These are phyloP conservation scores for Harringtonia aguacate DNA, from an alignment of 2,329 filamentous ascomycete genomes.

Conservation along the genomic window DNA sequence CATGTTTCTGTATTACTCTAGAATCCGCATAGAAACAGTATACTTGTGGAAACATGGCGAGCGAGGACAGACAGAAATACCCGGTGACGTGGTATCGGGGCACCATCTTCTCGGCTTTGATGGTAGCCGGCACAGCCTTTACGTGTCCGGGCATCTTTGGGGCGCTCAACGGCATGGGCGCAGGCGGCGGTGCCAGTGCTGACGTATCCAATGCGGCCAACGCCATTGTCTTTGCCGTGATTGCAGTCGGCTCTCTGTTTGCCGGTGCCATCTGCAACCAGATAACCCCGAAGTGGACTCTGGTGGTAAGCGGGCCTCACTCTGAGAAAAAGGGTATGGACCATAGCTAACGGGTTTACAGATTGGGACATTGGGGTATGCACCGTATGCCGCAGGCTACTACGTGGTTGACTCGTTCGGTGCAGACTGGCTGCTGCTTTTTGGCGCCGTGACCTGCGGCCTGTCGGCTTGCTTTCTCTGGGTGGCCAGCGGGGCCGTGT, in stretches of 20 bases:
- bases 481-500: slow-evolving; percentile 9
- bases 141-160: slow-evolving; percentile 17
- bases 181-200: slow-evolving; percentile 10
- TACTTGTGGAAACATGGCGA: too few relatives aligned
- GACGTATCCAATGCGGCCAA: slow-evolving; percentile 6
- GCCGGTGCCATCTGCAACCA: slow-evolving; percentile 4
- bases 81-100: slow-evolving; percentile 3
- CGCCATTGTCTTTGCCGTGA: slow-evolving; percentile 4
- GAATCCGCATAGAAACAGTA: too few relatives aligned
- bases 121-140: slow-evolving; percentile 19
- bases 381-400: slow-evolving; percentile 2
- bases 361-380: slow-evolving; percentile 5
- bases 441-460: slow-evolving; percentile 3
- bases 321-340: background rate
- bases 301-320: background rate
- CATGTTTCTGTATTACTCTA: too few relatives aligned
- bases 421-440: slow-evolving; percentile 3
- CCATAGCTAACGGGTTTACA: too few relatives aligned
- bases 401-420: slow-evolving; percentile 4
- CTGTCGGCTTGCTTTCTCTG: slow-evolving; percentile 8
- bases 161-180: slow-evolving; percentile 16
- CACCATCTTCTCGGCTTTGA: slow-evolving; percentile 3
- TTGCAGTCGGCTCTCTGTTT: slow-evolving; percentile 1
- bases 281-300: slow-evolving; percentile 4
- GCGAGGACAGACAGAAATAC: too few relatives aligned